These are phyloP conservation scores for Corynespora cassiicola DNA, from an alignment of 2,329 filamentous ascomycete genomes.

Conservation along the genomic window DNA sequence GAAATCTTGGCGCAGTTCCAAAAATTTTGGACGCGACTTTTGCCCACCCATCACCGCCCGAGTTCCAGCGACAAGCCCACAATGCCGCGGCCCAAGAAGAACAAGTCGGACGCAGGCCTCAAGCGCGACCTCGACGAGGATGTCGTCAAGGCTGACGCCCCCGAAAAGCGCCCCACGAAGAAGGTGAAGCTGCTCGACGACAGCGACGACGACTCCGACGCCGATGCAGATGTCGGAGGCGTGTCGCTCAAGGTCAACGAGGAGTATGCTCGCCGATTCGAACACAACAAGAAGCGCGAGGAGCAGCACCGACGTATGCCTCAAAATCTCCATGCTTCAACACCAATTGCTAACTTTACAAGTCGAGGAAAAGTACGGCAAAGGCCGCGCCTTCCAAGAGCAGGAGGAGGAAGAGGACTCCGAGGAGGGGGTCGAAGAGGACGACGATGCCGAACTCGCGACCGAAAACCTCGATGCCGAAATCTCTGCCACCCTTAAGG, in stretches of 20 bases:
- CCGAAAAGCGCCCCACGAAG: conserved; percentile 35
- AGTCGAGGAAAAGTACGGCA: conserved; percentile 90
- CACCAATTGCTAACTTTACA: conserved; percentile 23
- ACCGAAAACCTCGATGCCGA: conserved; percentile 86
- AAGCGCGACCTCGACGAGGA: conserved; percentile 32
- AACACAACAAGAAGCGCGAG: conserved; percentile 97
- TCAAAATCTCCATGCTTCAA: no score
- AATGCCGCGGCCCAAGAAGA: conserved; percentile 32
- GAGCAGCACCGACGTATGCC: conserved; percentile 74
- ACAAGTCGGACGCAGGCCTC: conserved; percentile 28
- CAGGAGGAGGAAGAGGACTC: conserved; percentile 55
- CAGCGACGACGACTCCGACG: conserved; percentile 35
- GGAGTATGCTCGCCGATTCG: conserved; percentile 87
- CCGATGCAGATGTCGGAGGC: conserved; percentile 31
- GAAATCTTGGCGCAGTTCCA: conserved; percentile 31
- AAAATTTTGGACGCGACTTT: no score
- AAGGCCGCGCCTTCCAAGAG: conserved; percentile 44
- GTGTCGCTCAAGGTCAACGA: conserved; percentile 78
- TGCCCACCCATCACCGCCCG: no score
- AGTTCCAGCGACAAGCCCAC: conserved; percentile 8
- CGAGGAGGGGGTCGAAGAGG: conserved; percentile 75
- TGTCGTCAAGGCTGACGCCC: conserved; percentile 20
- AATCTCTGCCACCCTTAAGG: conserved; percentile 84
- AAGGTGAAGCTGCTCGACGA: conserved; percentile 46
- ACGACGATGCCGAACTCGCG: conserved; percentile 86